These are phyloP conservation scores for Eimeria mitis DNA, from an alignment of 169 alveolate species.

Conservation along the genomic window DNA sequence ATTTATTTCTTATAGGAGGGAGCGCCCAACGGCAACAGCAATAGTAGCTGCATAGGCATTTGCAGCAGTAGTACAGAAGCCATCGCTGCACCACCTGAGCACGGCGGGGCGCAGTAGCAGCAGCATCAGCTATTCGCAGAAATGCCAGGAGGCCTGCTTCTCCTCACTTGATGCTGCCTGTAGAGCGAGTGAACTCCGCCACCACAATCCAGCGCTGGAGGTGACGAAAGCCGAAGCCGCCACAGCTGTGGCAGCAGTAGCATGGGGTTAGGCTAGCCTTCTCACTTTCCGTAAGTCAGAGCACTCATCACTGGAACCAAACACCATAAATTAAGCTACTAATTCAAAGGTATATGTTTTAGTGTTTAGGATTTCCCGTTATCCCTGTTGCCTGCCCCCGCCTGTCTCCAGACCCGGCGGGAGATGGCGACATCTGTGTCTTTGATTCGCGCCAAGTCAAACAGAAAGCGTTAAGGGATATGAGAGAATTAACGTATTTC, in stretches of 20 bases:
- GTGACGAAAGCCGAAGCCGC: neutral
- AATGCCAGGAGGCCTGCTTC: too few species aligned
- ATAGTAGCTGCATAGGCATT: neutral
- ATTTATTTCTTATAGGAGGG: neutral
- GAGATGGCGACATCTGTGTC: neutral
- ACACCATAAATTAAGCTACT: neutral
- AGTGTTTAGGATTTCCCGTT: neutral
- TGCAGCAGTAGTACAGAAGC: too few species aligned
- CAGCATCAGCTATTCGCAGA: too few species aligned
- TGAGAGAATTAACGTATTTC: neutral
- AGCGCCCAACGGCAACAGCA: neutral
- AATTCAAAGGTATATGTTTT: neutral
- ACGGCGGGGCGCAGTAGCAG: too few species aligned
- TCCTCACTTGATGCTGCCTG: too few species aligned
- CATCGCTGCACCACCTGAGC: too few species aligned
- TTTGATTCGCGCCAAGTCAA: neutral
- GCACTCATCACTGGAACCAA: neutral
- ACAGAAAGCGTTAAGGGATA: neutral
- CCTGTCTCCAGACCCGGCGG: neutral
- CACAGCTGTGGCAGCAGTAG: neutral
- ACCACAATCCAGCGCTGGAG: too few species aligned
- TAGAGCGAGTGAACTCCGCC: too few species aligned
- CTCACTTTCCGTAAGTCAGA: neutral
- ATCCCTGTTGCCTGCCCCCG: neutral
- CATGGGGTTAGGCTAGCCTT: neutral